Base-by-base conservation (phyloP, 202 grass and related monocot species). In the Panicum virgatum region DNA sequence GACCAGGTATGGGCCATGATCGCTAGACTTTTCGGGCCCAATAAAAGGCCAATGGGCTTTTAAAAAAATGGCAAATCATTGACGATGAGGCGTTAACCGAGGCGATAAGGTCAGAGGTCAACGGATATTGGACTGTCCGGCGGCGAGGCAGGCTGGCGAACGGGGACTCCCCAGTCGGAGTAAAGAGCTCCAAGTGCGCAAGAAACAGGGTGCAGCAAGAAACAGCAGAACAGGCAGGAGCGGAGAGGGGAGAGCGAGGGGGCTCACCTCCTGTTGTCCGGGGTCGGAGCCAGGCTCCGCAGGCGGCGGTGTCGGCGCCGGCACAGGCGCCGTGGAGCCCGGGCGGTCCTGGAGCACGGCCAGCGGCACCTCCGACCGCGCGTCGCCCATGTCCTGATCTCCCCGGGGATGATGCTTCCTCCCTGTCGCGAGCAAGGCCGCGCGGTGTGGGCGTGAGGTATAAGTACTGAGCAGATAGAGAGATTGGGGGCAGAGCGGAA, bases 191-290 rank as follows among this genome's bases (percentile, higher is more conserved):
- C 75, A 78, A 44, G 42, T 64, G 73, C 16, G 57, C 47, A 56
- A n/a, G n/a, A n/a, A n/a, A n/a, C n/a, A 54, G 20, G 47, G 10
- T 14, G 16, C 26, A 25, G 18, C 27, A 45, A 16, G 54, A 38
- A 6, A 46, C 40, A 29, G 2, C 12, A 9, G 29, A 16, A 43
- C 66, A 46, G 22, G 6, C 1, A 60, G 5, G 37, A 44, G 23
- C 2, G 75, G 61, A 20, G 38, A 56, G 8, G n/a, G 53, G 46
- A 72, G 58, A 40, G 11, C 61, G 27, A 15, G 40, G 2, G 39
- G 50, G 52, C 69, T 80, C 19, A 88, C 81, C 76, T 84, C 76
- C 53, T 62, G 69, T 37, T 44, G 75, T 26, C 72, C 56, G 15
- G 23, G 26, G 62, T 6, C 62, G 7, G 44, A 13, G 34, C 23